Percentiles rank a stretch among this genome's conserved stretches.
phyloP scores from a whole-genome alignment of 768 basidiomycete species.

The Xerocomellus dryophilus region DNA sequence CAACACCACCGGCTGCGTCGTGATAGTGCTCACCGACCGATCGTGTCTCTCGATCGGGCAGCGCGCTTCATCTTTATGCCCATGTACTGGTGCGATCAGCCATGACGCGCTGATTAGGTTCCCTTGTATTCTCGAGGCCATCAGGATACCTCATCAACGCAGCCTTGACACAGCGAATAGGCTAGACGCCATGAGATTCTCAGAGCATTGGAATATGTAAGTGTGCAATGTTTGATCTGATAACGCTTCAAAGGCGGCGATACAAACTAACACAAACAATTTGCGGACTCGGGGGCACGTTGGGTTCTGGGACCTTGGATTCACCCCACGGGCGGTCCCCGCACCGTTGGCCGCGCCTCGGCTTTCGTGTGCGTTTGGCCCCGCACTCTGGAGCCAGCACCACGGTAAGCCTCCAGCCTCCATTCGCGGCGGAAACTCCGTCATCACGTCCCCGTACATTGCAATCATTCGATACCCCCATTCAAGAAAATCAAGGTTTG shows the following conservation, averaged over 20 bases:
- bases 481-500: not conserved
- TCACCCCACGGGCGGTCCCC: too few relatives aligned
- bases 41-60: not conserved
- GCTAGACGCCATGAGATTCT: not conserved
- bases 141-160: conserved; percentile 3
- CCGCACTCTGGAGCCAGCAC: not conserved
- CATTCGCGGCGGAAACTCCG: not conserved
- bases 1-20: not conserved
- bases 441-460: not conserved
- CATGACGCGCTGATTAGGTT: not conserved
- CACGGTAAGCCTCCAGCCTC: not conserved
- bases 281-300: too few relatives aligned
- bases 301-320: too few relatives aligned
- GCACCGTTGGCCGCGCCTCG: too few relatives aligned
- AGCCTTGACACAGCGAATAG: conserved; percentile 2
- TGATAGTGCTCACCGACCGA: too few relatives aligned
- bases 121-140: not conserved
- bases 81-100: not conserved
- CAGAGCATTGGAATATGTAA: too few relatives aligned
- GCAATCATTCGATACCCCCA: not conserved
- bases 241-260: too few relatives aligned
- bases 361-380: not conserved
- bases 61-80: not conserved
- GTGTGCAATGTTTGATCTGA: not conserved
- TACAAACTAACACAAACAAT: too few relatives aligned